These are phyloP conservation scores for Boletales sp. DNA, from an alignment of 768 basidiomycete genomes.

Conservation along the genomic window DNA sequence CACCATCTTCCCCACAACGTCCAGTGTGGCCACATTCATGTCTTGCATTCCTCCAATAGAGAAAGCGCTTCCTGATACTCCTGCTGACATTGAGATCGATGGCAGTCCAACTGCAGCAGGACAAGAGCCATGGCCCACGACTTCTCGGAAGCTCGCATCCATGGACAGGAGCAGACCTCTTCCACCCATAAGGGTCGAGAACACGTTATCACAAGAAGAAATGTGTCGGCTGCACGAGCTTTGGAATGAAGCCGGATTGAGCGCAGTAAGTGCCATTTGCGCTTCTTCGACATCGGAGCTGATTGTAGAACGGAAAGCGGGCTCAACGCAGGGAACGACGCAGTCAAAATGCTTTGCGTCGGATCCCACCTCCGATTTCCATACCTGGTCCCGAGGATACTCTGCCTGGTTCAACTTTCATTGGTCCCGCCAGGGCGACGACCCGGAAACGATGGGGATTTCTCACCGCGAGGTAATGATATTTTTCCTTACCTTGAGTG, in stretches of 20 bases:
- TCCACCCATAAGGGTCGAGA: conserved; percentile 18
- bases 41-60: conserved; percentile 3
- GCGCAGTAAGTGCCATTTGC: conserved; percentile 13
- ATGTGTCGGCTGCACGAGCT: conserved; percentile 15
- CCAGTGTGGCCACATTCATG: conserved; percentile 6
- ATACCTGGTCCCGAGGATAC: conserved; percentile 7
- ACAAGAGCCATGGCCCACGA: background rate
- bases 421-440: background rate
- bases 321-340: conserved; percentile 19
- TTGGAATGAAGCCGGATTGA: conserved; percentile 26
- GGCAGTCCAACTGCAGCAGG: background rate
- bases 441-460: conserved; percentile 15
- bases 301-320: conserved; percentile 14
- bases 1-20: background rate
- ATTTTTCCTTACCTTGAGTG: background rate
- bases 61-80: conserved; percentile 22
- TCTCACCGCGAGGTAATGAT: conserved; percentile 18
- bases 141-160: background rate
- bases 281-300: background rate
- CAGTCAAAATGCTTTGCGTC: conserved; percentile 1
- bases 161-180: conserved; percentile 4
- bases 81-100: conserved; percentile 1
- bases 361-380: conserved; percentile 9
- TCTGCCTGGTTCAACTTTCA: background rate
- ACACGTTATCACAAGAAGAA: conserved; percentile 16